Conservation (phyloP, 148 eudicot species). For the Pharnaceum exiguum region DNA sequence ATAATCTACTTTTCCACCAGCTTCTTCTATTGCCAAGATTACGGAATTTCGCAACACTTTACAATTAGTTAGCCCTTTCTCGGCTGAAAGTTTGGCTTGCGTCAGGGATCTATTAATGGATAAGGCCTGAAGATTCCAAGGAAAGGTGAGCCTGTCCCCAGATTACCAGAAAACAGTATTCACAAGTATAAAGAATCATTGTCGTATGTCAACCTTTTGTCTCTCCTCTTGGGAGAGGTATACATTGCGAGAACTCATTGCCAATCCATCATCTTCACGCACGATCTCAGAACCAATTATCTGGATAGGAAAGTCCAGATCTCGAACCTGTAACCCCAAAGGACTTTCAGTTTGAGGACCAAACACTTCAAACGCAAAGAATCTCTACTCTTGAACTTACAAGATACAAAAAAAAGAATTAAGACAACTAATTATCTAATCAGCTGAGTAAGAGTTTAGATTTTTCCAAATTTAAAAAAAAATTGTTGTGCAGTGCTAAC, state of each 20-base stretch:
- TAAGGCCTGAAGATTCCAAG: conserved; percentile 57
- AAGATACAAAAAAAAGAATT: too few relatives aligned
- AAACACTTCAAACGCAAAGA: too few relatives aligned
- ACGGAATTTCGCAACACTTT: conserved; percentile 50
- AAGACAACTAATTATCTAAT: too few relatives aligned
- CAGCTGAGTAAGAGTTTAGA: too few relatives aligned
- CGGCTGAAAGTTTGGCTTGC: conserved; percentile 61
- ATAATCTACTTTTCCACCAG: too few relatives aligned
- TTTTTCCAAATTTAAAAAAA: too few relatives aligned
- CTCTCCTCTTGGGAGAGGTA: conserved; percentile 72
- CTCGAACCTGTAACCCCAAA: conserved; percentile 80
- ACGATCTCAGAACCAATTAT: conserved; percentile 71
- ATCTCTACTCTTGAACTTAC: too few relatives aligned
- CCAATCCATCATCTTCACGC: conserved; percentile 86
- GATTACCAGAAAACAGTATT: conserved; percentile 6
- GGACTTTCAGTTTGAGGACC: too few relatives aligned
- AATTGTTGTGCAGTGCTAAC: too few relatives aligned
- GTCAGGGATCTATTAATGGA: conserved; percentile 63
- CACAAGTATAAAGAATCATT: not conserved
- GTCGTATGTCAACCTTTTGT: conserved; percentile 41
- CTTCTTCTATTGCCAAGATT: conserved; percentile 43
- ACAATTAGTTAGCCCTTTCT: conserved; percentile 43
- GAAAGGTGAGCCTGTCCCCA: not conserved
- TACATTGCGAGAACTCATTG: conserved; percentile 95
- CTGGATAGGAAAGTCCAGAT: conserved; percentile 70